Conservation (phyloP, 352 stramenopile species). For the Phytophthora podocarpi region DNA sequence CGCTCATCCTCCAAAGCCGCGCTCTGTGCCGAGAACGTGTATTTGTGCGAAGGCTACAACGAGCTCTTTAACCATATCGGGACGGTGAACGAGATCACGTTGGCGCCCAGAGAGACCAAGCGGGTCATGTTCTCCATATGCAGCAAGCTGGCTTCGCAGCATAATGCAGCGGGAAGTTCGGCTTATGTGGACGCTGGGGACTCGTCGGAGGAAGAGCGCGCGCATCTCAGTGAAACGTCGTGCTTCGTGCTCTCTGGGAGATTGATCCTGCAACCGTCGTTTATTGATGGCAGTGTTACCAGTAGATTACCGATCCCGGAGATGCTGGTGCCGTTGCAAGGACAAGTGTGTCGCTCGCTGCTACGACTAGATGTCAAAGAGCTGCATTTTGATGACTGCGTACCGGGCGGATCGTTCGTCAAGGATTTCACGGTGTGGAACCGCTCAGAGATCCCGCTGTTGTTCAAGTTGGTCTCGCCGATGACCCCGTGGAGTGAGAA, state of each 20-base stretch:
- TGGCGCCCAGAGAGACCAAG: conserved; percentile 74
- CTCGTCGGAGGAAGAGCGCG: conserved; percentile 85
- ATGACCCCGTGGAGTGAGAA: conserved; percentile 70
- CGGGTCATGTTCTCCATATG: conserved; percentile 79
- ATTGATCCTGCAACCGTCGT: conserved; percentile 59
- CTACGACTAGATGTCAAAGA: conserved; percentile 88
- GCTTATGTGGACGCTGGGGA: conserved; percentile 45
- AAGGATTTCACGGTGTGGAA: conserved; percentile 93
- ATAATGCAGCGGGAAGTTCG: conserved; percentile 15
- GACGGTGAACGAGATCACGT: conserved; percentile 58
- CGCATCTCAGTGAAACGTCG: conserved; percentile 85
- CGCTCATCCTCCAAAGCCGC: conserved; percentile 70
- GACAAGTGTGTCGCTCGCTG: conserved; percentile 83
- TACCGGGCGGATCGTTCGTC: conserved; percentile 85
- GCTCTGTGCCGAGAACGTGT: conserved; percentile 78
- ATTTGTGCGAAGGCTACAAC: conserved; percentile 88
- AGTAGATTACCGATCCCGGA: conserved; percentile 50
- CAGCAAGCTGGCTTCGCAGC: conserved; percentile 54
- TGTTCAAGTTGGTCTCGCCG: conserved; percentile 86
- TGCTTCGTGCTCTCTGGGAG: conserved; percentile 74
- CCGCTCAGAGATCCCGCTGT: conserved; percentile 85
- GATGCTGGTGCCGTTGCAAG: conserved; percentile 79
- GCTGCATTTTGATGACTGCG: conserved; percentile 89
- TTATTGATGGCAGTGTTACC: conserved; percentile 31
- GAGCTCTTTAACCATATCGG: conserved; percentile 91